phyloP scores from a whole-genome alignment of 768 basidiomycete genomes.

The Dacryopinax primogenitus region DNA sequence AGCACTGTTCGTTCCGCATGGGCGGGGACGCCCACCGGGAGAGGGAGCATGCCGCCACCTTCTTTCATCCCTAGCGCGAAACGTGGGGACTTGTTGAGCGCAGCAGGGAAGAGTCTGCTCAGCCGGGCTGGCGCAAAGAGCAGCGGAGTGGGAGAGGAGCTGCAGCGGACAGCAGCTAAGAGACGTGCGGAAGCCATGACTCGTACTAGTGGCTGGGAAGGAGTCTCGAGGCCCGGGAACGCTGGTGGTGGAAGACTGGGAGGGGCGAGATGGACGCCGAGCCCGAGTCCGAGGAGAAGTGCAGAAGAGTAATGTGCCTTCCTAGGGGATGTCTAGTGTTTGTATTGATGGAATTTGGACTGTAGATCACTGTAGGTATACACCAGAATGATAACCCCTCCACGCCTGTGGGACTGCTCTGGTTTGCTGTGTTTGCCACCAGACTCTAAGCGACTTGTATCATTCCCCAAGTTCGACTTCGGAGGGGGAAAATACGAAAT shows the following conservation, averaged over 20 bases:
- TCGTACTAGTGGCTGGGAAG: slow-evolving; percentile 44
- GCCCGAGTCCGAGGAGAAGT: slow-evolving; percentile 31
- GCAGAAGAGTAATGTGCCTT: not conserved
- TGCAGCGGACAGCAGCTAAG: slow-evolving; percentile 33
- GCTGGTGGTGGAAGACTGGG: slow-evolving; percentile 56
- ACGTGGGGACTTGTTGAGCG: slow-evolving; percentile 66
- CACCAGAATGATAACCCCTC: no score
- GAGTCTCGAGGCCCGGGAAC: slow-evolving; percentile 28
- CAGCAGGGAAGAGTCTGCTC: slow-evolving; percentile 67
- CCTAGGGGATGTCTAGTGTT: not conserved
- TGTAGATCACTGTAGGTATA: no score
- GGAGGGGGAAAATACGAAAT: no score
- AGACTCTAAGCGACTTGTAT: no score
- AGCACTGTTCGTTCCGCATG: slow-evolving; percentile 28
- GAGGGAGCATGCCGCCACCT: slow-evolving; percentile 65
- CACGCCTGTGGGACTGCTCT: no score
- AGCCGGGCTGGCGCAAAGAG: slow-evolving; percentile 50
- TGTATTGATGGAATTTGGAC: not conserved
- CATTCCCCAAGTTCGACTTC: no score
- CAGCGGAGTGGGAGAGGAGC: slow-evolving; percentile 13
- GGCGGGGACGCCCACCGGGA: slow-evolving; percentile 25
- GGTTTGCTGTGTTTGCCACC: no score
- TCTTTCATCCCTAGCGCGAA: slow-evolving; percentile 59
- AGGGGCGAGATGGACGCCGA: slow-evolving; percentile 67
- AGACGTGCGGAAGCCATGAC: slow-evolving; percentile 60